Evolutionary conservation across 192 early-diverging fungal species (phyloP), one percentile per base, ranked within the genome.

Genomic region (Umbelopsis sp.): DNA sequence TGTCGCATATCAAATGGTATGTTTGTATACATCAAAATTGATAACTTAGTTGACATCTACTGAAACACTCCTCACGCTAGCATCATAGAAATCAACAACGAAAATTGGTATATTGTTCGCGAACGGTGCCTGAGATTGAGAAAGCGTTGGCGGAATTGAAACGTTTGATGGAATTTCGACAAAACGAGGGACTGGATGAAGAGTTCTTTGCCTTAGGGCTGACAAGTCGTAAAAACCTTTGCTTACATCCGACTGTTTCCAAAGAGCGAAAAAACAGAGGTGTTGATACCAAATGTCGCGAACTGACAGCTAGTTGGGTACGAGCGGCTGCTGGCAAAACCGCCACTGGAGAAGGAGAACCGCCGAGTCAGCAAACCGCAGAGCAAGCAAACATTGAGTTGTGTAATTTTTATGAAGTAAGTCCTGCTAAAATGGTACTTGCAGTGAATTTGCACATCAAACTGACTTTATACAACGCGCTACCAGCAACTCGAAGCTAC

Each of bases 61-160:
- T 41, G 37, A 12, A 9, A 41, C 2, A 35, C 20, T 65, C 64
- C 8, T 37, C 37, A 4, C 21, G 4, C n/a, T 50, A 78, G 76
- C 87, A 93, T 89, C 87, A 86, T 72, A 93, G 97, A 70, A 91
- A 93, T 8, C 93, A 96, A 71, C 90, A 95, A 74, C 82, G 97
- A 37, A 99, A 99, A 79, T 84, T 99, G 13, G 92, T 99, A n/a
- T 99, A 99, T 84, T 99, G 98, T 75, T 99, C 98, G 44, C 95
- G 98, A 76, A 99, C 98, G 4, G 97, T 99, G 20, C 98, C 98
- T 10, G 98, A 99, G 73, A 98, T 99, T 69, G 98, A 99, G 80
- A 99, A 99, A 80, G 96, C 97, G 2, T 79, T 99, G 51, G 93
- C 93, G 6, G 98, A 99, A 86, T 86, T 99, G 69, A 91, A 96